Base-by-base conservation (phyloP, 2,329 filamentous ascomycete genomes). In the Colletotrichum ledebouriae region DNA sequence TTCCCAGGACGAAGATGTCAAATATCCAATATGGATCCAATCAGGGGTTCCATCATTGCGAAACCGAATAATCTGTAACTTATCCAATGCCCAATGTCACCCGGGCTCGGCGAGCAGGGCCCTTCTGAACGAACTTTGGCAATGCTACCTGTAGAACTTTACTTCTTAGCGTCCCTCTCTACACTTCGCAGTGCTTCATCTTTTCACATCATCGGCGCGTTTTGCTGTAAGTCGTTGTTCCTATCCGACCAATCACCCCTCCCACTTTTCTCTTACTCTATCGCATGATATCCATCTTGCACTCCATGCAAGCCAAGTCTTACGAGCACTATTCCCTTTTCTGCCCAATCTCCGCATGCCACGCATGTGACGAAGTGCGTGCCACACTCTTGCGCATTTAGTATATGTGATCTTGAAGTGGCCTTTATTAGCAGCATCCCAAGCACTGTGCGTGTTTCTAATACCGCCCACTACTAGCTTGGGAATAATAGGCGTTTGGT, bases 61-160 rank as follows among this genome's bases (percentile, higher is more conserved):
- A 65, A 42, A 55, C 39, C 29, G 65, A 68, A 59, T 22, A 47
- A 47, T 50, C 64, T 63, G 64, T 52, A 44, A 53, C 59, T 33
- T 5, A 29, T 46, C 59, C 47, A 33, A 60, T 42, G 37, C 6
- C 37, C 15, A 34, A 52, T 53, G 50, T 46, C 44, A 50, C 44
- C 53, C 29, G 58, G 6, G 34, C 44, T 33, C 41, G 10, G 46
- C 61, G 57, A 64, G 20, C 9, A 42, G 52, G 55, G 29, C 55
- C 22, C 17, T 49, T 59, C 44, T 42, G 37, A 39, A 15, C 37
- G 37, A 2, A 39, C 12, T 13, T 39, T 4, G 37, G 37, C 9
- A 39, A 39, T 13, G 37, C 37, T 2, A 6, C 11, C 12, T 11
- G 4, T 39, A 2, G 37, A 11, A 4, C 37, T 2, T 15, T 5